A percentile compares a stretch with the other conserved stretches of the same genome.
Evolutionary conservation across 2,329 filamentous ascomycete species (phyloP).

Genomic region (Penicillium sp.): DNA sequence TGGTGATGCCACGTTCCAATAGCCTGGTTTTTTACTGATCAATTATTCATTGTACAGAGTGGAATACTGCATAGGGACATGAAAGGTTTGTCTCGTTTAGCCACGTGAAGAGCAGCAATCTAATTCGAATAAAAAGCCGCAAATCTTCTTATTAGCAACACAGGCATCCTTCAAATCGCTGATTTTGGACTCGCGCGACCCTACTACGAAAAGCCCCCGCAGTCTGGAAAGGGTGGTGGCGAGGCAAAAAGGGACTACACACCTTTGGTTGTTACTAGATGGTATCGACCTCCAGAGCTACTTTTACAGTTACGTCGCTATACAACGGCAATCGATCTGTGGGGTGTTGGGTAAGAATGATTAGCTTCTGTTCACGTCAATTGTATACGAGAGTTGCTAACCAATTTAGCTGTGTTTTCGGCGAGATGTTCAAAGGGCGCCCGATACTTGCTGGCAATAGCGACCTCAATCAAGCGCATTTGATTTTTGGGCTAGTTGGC

Average conservation of each 20-base stretch:
- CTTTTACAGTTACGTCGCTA: conserved; percentile 83
- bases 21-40: conserved; percentile 15
- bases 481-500: conserved; percentile 91
- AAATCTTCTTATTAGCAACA: conserved; percentile 93
- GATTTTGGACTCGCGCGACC: conserved; percentile 94
- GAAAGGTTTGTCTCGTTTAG: conserved; percentile 55
- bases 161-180: conserved; percentile 88
- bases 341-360: conserved; percentile 80
- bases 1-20: neutral
- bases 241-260: conserved; percentile 89
- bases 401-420: conserved; percentile 77
- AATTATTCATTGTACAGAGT: conserved; percentile 37
- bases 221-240: conserved; percentile 72
- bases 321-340: conserved; percentile 96
- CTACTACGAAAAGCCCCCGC: conserved; percentile 80
- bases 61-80: conserved; percentile 94
- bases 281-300: conserved; percentile 94
- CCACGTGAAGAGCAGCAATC: conserved; percentile 2
- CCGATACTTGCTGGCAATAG: conserved; percentile 89
- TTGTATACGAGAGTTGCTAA: neutral
- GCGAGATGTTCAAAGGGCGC: conserved; percentile 92
- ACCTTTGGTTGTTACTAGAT: conserved; percentile 90
- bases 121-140: conserved; percentile 55
- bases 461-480: conserved; percentile 81
- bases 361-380: conserved; percentile 20